Evolutionary conservation across 257 asterid genomes (phyloP).

Genomic region (Lycium barbarum): DNA sequence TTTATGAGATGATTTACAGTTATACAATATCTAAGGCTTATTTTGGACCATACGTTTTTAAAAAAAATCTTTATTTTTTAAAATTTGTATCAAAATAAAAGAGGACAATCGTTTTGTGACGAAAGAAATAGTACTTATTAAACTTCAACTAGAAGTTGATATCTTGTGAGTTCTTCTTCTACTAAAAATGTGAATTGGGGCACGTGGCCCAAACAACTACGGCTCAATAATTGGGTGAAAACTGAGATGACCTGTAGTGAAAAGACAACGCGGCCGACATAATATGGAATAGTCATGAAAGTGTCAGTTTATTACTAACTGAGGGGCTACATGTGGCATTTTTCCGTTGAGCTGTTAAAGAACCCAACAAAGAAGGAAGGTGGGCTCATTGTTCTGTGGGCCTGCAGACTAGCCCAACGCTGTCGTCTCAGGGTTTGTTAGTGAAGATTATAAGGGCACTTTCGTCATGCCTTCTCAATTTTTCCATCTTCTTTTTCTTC

Average conservation of each 20-base stretch:
- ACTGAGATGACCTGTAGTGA: background rate
- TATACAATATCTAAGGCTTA: too few species aligned
- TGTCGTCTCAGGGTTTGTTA: background rate
- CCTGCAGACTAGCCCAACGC: background rate
- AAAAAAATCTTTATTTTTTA: too few species aligned
- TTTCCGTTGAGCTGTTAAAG: constrained; percentile 11
- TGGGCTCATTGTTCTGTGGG: constrained; percentile 19
- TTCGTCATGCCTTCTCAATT: background rate
- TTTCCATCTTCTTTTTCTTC: background rate
- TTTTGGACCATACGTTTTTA: too few species aligned
- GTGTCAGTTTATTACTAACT: background rate
- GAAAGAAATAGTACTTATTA: too few species aligned
- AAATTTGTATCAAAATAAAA: too few species aligned
- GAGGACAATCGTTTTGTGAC: too few species aligned
- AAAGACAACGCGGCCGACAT: background rate
- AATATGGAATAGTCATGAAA: background rate
- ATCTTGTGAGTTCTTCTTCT: background rate
- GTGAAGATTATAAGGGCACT: background rate
- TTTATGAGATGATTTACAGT: too few species aligned
- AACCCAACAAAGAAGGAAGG: constrained; percentile 28
- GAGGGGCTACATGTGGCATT: background rate
- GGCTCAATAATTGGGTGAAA: background rate
- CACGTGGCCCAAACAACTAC: background rate
- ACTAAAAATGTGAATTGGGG: background rate
- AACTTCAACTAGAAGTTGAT: background rate